A percentile compares a stretch with the other conserved stretches of the same genome.
Evolutionary conservation across 768 basidiomycete species (phyloP).

Genomic region (Rhizopogon salebrosus): DNA sequence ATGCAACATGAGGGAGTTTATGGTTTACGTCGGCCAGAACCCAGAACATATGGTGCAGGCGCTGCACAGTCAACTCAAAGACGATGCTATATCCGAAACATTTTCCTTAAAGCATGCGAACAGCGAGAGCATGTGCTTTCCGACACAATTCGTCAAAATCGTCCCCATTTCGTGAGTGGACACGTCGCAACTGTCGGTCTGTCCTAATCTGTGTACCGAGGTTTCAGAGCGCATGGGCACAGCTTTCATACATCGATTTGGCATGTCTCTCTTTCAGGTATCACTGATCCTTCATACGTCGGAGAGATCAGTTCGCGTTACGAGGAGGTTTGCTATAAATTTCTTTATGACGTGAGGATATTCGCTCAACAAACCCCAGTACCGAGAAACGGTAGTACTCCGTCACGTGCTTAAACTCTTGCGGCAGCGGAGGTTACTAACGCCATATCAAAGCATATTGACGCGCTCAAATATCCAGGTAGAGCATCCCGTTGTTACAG

Average conservation of each 20-base stretch:
- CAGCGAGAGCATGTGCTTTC: conserved; percentile 49
- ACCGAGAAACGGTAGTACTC: conserved; percentile 59
- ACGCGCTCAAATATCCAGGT: conserved; percentile 48
- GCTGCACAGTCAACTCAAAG: conserved; percentile 57
- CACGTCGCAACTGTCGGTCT: neutral
- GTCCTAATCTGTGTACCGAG: neutral
- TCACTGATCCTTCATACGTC: conserved; percentile 51
- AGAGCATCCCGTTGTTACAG: conserved; percentile 68
- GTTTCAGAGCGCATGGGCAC: conserved; percentile 56
- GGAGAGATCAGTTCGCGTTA: conserved; percentile 46
- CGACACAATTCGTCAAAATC: conserved; percentile 69
- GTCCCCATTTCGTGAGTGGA: conserved; percentile 65
- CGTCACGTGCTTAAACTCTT: conserved; percentile 73
- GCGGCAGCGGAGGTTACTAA: conserved; percentile 66
- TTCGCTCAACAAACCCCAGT: conserved; percentile 31
- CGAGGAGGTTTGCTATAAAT: conserved; percentile 49
- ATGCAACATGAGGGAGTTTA: conserved; percentile 84
- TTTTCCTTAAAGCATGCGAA: conserved; percentile 57
- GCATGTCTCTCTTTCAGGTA: conserved; percentile 62
- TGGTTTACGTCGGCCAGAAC: conserved; percentile 58
- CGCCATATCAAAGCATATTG: conserved; percentile 57
- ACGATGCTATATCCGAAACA: conserved; percentile 59
- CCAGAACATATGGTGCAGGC: conserved; percentile 67
- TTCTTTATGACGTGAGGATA: neutral
- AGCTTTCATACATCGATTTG: conserved; percentile 80